phyloP scores from a whole-genome alignment of 768 basidiomycete genomes.

The Trametes cubensis region DNA sequence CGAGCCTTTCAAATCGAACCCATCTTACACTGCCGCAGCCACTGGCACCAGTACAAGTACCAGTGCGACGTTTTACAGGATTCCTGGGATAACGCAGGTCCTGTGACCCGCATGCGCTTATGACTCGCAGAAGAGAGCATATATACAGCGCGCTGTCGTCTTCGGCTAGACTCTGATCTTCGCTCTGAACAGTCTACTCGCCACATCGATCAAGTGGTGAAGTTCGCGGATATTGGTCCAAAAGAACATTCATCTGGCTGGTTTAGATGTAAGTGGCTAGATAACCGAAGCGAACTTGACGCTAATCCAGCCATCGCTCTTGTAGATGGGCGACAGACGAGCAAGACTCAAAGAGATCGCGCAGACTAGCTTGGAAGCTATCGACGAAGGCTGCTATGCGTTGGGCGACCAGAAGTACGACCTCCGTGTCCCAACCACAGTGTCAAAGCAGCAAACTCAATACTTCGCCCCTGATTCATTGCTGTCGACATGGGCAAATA shows the following conservation, averaged over 20 bases:
- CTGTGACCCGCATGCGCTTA: too few species aligned
- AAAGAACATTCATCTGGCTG: too few species aligned
- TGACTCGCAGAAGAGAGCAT: too few species aligned
- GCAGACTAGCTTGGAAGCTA: slow-evolving; percentile 50
- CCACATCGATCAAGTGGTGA: background rate
- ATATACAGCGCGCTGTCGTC: too few species aligned
- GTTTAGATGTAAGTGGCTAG: too few species aligned
- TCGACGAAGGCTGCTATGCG: slow-evolving; percentile 49
- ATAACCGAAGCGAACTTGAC: too few species aligned
- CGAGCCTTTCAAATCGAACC: background rate
- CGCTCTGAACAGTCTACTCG: background rate
- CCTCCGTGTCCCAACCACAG: slow-evolving; percentile 38
- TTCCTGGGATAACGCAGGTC: too few species aligned
- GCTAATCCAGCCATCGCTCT: background rate
- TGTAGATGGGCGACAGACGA: slow-evolving; percentile 11
- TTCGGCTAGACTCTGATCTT: background rate
- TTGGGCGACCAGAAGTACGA: slow-evolving; percentile 36
- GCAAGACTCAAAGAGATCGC: slow-evolving; percentile 43
- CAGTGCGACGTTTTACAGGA: background rate
- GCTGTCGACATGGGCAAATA: slow-evolving; percentile 49
- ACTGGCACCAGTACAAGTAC: too few species aligned
- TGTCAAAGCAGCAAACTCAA: slow-evolving; percentile 46
- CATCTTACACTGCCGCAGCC: too few species aligned
- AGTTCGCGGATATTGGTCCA: background rate
- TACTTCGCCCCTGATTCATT: slow-evolving; percentile 56